Evolutionary conservation across 2,329 filamentous ascomycete genomes (phyloP).

Genomic region (Ascocoryne sarcoides): DNA sequence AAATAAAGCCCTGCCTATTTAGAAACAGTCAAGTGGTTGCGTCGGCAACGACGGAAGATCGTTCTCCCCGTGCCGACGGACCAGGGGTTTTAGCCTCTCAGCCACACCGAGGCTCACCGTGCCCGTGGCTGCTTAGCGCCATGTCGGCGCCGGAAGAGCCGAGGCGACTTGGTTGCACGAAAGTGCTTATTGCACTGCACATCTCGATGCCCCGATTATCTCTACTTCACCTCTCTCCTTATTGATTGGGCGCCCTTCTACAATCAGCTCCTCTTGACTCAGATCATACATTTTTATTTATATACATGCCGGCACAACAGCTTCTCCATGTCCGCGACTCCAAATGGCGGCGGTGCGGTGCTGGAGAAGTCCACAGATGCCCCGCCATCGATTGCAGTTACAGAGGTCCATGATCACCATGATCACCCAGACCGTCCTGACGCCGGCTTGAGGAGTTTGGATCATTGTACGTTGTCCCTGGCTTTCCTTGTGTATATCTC

Average conservation of each 20-base stretch:
- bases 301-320: conserved; percentile 21
- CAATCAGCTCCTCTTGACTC: background rate
- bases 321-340: conserved; percentile 29
- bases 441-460: conserved; percentile 70
- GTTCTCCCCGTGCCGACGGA: too few relatives aligned
- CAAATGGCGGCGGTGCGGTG: conserved; percentile 26
- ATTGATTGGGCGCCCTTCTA: conserved; percentile 6
- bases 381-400: conserved; percentile 24
- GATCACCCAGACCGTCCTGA: conserved; percentile 48
- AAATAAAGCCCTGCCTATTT: too few relatives aligned
- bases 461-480: conserved; percentile 53
- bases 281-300: conserved; percentile 5
- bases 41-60: too few relatives aligned
- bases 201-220: conserved; percentile 12
- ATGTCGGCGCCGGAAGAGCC: background rate
- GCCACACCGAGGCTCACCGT: too few relatives aligned
- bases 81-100: too few relatives aligned
- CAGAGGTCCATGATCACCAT: conserved; percentile 14
- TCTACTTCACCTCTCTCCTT: conserved; percentile 18
- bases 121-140: too few relatives aligned
- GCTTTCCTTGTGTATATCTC: background rate
- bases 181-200: too few relatives aligned
- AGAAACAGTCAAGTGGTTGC: too few relatives aligned
- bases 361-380: conserved; percentile 25
- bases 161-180: background rate